Evolutionary conservation across 2,329 filamentous ascomycete genomes (phyloP), one percentile per base, ranked within the genome.

Genomic region (Aspergillus jensenii): DNA sequence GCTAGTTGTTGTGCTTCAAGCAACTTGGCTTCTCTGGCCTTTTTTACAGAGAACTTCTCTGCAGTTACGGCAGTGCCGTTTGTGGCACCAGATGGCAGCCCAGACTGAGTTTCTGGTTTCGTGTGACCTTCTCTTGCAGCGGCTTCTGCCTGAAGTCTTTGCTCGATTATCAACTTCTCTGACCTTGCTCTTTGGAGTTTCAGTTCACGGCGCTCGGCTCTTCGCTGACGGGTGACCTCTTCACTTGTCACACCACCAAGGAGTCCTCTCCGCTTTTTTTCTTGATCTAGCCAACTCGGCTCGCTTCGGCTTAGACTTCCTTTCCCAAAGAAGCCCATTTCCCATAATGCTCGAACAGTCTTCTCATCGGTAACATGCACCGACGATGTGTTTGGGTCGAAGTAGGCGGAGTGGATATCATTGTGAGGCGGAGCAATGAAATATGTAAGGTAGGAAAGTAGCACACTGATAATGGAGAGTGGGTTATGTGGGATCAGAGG

Each of bases 241-340:
- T 97, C 93, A 65, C 89, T 93, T 44, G 95, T 95, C 62, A 86
- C 82, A 23, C 78, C 80, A 33, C 85, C 83, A 25, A 87, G 77
- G 15, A 87, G 75, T 11, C 90, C 90, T 59, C 82, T 82, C 51
- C 88, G 84, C 27, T 88, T 87, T 73, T 90, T 89, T 74, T 96
- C 91, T 62, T 90, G 83, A 63, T 90, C 90, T 51, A 96, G 75
- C 95, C 95, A 99, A 65, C 87, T 95, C 3, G 93, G 93, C 73
- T 99, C 93, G 80, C 93, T 97, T 67, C 96, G 87, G 78, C 93
- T 97, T 58, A 98, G 79, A 66, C 82, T 93, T 45, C 95, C 95
- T 75, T 97, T 97, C 48, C 96, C 96, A 75, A 93, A 99, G 76
- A 99, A 99, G 5, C 95, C 95, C 78, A 96, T 91, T 75, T 96